These are phyloP conservation scores for Malassezia vespertilionis DNA, from an alignment of 1,284 basidiomycete genomes.

Conservation along the genomic window DNA sequence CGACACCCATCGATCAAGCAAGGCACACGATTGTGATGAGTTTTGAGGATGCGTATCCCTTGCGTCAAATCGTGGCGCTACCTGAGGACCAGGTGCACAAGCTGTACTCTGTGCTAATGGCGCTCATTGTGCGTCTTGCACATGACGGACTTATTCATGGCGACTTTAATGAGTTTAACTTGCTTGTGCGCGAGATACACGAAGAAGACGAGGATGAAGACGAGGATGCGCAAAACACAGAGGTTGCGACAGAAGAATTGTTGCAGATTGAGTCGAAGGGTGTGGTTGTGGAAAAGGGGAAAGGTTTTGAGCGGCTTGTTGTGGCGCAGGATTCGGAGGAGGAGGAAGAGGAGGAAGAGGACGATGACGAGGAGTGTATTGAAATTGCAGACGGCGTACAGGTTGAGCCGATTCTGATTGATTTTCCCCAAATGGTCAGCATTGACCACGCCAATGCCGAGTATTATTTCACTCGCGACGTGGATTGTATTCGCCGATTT, in stretches of 20 bases:
- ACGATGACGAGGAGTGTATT: slow-evolving; percentile 40
- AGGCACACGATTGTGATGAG: slow-evolving; percentile 94
- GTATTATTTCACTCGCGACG: slow-evolving; percentile 97
- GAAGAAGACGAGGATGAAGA: slow-evolving; percentile 3
- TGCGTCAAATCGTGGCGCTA: slow-evolving; percentile 80
- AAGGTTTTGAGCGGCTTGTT: slow-evolving; percentile 34
- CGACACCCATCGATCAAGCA: slow-evolving; percentile 82
- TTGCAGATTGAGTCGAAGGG: slow-evolving; percentile 15
- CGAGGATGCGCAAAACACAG: neutral
- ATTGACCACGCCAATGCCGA: slow-evolving; percentile 93
- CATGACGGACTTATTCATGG: slow-evolving; percentile 89
- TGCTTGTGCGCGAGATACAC: slow-evolving; percentile 61
- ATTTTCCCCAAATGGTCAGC: slow-evolving; percentile 99
- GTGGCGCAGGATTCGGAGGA: slow-evolving; percentile 12
- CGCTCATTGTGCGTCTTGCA: slow-evolving; percentile 86
- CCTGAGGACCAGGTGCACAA: slow-evolving; percentile 63
- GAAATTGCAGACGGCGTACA: slow-evolving; percentile 64
- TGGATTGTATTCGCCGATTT: slow-evolving; percentile 87
- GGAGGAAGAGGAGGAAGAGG: slow-evolving; percentile 21
- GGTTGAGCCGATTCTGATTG: slow-evolving; percentile 79
- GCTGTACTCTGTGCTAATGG: slow-evolving; percentile 86
- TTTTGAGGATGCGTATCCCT: slow-evolving; percentile 84
- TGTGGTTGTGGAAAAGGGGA: slow-evolving; percentile 28
- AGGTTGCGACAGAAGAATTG: neutral
- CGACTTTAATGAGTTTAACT: slow-evolving; percentile 99